Conservation (phyloP, 768 basidiomycete species). For the Hemileccinum rubropunctum region DNA sequence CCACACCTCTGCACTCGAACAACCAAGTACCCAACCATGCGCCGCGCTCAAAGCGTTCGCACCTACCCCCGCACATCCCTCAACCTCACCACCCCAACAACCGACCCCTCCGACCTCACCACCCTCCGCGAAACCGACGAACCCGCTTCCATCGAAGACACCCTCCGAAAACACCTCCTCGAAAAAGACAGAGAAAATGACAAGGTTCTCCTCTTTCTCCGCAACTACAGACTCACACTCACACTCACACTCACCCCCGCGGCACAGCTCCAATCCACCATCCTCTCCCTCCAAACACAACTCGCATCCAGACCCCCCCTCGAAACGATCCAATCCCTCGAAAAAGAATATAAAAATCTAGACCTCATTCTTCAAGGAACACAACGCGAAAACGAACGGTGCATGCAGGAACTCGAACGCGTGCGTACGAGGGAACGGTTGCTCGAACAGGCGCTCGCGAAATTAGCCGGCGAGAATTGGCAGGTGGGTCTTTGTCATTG, state of each 20-base stretch:
- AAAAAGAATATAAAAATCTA: conserved; percentile 72
- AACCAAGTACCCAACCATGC: conserved; percentile 43
- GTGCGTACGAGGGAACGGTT: conserved; percentile 70
- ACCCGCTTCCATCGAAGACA: conserved; percentile 47
- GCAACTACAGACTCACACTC: no score
- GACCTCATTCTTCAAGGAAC: conserved; percentile 78
- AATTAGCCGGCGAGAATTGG: conserved; percentile 78
- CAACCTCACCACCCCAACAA: conserved; percentile 15
- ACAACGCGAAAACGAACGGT: conserved; percentile 81
- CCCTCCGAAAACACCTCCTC: conserved; percentile 58
- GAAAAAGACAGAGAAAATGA: conserved; percentile 72
- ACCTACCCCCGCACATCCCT: conserved; percentile 53
- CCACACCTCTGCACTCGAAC: no score
- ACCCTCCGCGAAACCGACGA: conserved; percentile 59
- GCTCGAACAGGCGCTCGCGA: conserved; percentile 69
- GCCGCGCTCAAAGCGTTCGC: conserved; percentile 63
- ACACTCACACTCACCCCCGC: neutral
- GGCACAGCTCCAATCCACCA: conserved; percentile 56
- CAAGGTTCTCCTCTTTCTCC: conserved; percentile 54
- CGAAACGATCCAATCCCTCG: conserved; percentile 60
- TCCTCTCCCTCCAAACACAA: conserved; percentile 62
- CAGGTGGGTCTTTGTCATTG: conserved; percentile 46
- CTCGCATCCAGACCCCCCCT: conserved; percentile 66
- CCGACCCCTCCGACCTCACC: conserved; percentile 53
- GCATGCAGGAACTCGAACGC: conserved; percentile 77